These are phyloP conservation scores for Vicia sativa DNA, from an alignment of 306 rosid species.

Conservation along the genomic window DNA sequence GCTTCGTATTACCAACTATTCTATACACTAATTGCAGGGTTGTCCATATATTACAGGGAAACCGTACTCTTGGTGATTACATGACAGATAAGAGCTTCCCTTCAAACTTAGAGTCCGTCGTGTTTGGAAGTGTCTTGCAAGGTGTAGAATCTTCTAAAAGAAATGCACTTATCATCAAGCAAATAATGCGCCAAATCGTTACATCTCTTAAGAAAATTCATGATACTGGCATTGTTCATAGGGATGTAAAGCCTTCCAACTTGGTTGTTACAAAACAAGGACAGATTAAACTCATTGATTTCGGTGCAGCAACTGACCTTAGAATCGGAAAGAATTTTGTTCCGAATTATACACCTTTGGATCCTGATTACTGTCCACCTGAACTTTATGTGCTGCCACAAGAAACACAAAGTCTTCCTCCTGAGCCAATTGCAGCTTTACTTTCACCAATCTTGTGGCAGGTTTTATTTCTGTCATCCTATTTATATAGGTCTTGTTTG, in stretches of 20 bases:
- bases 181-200: conserved; percentile 87
- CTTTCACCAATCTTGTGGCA: conserved; percentile 94
- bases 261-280: conserved; percentile 82
- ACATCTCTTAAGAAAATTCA: conserved; percentile 89
- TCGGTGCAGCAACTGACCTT: conserved; percentile 93
- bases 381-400: conserved; percentile 85
- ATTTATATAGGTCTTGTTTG: neutral
- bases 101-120: conserved; percentile 73
- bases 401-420: conserved; percentile 93
- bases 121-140: conserved; percentile 86
- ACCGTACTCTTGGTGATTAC: conserved; percentile 75
- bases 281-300: conserved; percentile 86
- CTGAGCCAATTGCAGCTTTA: conserved; percentile 86
- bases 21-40: conserved; percentile 46
- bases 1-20: conserved; percentile 25
- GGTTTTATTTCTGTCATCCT: conserved; percentile 52
- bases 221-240: conserved; percentile 85
- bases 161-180: conserved; percentile 85
- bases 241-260: conserved; percentile 92
- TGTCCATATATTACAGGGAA: conserved; percentile 67
- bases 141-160: conserved; percentile 69
- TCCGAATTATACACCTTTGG: conserved; percentile 65
- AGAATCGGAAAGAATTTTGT: conserved; percentile 90
- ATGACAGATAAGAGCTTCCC: conserved; percentile 81
- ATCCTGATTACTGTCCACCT: conserved; percentile 91